These are phyloP conservation scores for Phyllostachys edulis DNA, from an alignment of 176 grass and related monocot species.

Conservation along the genomic window DNA sequence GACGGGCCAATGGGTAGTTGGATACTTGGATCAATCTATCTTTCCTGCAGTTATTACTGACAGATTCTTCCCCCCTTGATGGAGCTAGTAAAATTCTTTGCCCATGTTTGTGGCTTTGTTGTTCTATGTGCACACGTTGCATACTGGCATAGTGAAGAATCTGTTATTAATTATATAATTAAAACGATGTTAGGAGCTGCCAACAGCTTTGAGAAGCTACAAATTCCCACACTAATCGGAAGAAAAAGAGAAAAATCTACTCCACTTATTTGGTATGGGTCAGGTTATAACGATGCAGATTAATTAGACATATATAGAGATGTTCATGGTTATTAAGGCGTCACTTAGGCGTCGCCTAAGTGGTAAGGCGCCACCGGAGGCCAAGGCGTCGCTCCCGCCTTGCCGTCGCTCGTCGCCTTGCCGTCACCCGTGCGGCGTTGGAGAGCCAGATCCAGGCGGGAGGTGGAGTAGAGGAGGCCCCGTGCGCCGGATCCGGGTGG, in stretches of 20 bases:
- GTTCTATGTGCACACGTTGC: not conserved
- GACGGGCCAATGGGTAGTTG: too few species aligned
- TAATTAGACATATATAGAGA: not conserved
- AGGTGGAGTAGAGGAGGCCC: too few species aligned
- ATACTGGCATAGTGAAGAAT: not conserved
- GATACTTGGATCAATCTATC: not conserved
- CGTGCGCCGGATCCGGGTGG: too few species aligned
- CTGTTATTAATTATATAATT: not conserved
- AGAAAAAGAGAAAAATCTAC: not conserved
- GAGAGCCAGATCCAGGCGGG: too few species aligned
- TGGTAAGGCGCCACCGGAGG: too few species aligned
- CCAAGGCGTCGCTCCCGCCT: too few species aligned
- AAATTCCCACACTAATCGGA: not conserved
- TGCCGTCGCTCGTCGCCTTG: too few species aligned
- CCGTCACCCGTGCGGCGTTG: too few species aligned
- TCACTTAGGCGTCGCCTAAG: too few species aligned
- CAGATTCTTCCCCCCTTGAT: not conserved
- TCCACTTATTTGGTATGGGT: not conserved
- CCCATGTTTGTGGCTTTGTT: not conserved
- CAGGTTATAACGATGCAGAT: not conserved
- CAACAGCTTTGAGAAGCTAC: not conserved
- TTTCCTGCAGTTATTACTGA: not conserved
- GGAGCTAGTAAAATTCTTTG: slow-evolving; percentile 1
- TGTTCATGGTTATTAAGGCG: too few species aligned
- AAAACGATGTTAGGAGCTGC: not conserved